A percentile compares a stretch with the other conserved stretches of the same genome.
Evolutionary conservation across 345 rosid species (phyloP).

Genomic region (Isatis tinctoria): DNA sequence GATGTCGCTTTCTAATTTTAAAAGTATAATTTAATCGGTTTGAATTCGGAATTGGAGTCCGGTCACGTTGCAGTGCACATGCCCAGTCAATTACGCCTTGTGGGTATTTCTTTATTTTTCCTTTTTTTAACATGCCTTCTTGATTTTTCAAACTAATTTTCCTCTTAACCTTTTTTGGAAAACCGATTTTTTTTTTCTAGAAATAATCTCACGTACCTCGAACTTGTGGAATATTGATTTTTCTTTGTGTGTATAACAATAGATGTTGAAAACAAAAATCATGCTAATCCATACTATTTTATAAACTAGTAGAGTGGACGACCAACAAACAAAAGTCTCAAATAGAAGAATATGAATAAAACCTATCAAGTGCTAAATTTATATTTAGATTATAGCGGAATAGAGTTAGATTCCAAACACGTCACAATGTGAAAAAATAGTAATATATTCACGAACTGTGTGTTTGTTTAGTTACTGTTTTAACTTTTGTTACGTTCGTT

Average conservation of each 20-base stretch:
- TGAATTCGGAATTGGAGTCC: conserved; percentile 31
- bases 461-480: background rate
- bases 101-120: background rate
- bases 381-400: background rate
- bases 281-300: too few relatives aligned
- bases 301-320: background rate
- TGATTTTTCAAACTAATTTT: background rate
- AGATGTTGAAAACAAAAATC: background rate
- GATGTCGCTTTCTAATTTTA: conserved; percentile 30
- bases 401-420: background rate
- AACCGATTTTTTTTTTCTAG: background rate
- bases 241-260: background rate
- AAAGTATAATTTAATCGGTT: conserved; percentile 25
- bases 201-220: background rate
- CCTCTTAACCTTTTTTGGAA: background rate
- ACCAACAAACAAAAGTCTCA: background rate
- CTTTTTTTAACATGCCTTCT: background rate
- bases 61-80: conserved; percentile 34
- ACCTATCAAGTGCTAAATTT: background rate
- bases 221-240: background rate
- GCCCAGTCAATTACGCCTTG: conserved; percentile 36
- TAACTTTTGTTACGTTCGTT: background rate
- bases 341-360: background rate
- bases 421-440: background rate
- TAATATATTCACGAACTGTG: background rate